These are phyloP conservation scores for Buddleja alternifolia DNA, from an alignment of 257 asterid genomes.

Conservation along the genomic window DNA sequence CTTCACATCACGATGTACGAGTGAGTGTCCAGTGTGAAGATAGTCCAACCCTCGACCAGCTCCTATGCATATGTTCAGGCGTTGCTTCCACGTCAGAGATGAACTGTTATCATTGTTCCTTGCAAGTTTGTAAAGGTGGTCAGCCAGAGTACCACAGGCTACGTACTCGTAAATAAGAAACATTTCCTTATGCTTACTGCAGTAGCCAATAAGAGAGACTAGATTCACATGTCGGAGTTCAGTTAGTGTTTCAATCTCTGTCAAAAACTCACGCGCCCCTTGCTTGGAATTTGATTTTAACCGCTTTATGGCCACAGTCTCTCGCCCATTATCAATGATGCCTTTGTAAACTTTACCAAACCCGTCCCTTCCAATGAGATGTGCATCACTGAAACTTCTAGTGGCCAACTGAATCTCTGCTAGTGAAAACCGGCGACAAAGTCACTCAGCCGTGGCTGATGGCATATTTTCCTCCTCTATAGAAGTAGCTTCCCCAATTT, in stretches of 20 bases:
- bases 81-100: conserved; percentile 42
- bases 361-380: conserved; percentile 49
- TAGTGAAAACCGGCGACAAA: conserved; percentile 44
- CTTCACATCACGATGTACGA: conserved; percentile 58
- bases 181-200: conserved; percentile 42
- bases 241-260: no score
- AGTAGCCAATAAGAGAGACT: no score
- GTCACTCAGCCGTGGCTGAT: conserved; percentile 23
- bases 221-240: no score
- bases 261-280: no score
- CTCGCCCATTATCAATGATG: no score
- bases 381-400: conserved; percentile 34
- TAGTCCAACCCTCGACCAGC: conserved; percentile 53
- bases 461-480: conserved; percentile 23
- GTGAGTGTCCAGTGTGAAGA: no score
- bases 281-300: no score
- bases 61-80: conserved; percentile 44
- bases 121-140: conserved; percentile 47
- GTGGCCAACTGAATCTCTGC: conserved; percentile 43
- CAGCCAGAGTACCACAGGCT: conserved; percentile 46
- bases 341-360: no score
- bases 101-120: not conserved
- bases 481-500: conserved; percentile 30
- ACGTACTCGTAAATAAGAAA: conserved; percentile 47
- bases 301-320: no score